phyloP scores from a whole-genome alignment of 2,329 filamentous ascomycete genomes.

The Penicillium sp. region DNA sequence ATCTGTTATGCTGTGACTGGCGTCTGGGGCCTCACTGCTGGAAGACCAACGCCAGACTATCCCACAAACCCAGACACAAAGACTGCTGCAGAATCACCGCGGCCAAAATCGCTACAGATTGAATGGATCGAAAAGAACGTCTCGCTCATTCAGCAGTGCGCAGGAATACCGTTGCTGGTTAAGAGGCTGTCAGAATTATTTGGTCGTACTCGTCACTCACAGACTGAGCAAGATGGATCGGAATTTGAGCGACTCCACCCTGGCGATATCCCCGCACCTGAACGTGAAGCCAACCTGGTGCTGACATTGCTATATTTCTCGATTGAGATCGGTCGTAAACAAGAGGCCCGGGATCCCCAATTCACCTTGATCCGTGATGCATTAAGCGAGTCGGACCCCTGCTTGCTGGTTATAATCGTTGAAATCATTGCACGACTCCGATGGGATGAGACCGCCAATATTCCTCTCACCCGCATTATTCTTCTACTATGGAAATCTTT shows the following conservation, averaged over 20 bases:
- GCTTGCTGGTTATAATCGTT: slow-evolving; percentile 71
- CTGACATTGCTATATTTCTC: slow-evolving; percentile 46
- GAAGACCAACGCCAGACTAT: slow-evolving; percentile 38
- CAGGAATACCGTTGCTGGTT: slow-evolving; percentile 38
- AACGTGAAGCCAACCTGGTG: slow-evolving; percentile 44
- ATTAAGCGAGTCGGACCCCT: slow-evolving; percentile 62
- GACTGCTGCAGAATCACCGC: slow-evolving; percentile 42
- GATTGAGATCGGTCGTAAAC: slow-evolving; percentile 43
- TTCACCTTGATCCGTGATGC: slow-evolving; percentile 29
- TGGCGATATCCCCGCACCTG: slow-evolving; percentile 36
- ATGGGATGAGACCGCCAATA: slow-evolving; percentile 62
- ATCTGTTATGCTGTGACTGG: slow-evolving; percentile 62
- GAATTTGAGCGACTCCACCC: slow-evolving; percentile 34
- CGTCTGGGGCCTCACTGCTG: slow-evolving; percentile 69
- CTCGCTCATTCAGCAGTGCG: slow-evolving; percentile 38
- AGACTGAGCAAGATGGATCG: slow-evolving; percentile 25
- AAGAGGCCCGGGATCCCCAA: slow-evolving; percentile 29
- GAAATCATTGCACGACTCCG: slow-evolving; percentile 67
- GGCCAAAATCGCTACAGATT: slow-evolving; percentile 51
- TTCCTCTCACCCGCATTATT: slow-evolving; percentile 68
- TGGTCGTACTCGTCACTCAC: slow-evolving; percentile 35
- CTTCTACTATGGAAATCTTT: slow-evolving; percentile 91
- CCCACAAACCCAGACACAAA: slow-evolving; percentile 35
- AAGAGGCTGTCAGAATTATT: slow-evolving; percentile 40
- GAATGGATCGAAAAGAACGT: slow-evolving; percentile 49